Base-by-base conservation (phyloP, 2,329 filamentous ascomycete species). In the Pyricularia grisea region DNA sequence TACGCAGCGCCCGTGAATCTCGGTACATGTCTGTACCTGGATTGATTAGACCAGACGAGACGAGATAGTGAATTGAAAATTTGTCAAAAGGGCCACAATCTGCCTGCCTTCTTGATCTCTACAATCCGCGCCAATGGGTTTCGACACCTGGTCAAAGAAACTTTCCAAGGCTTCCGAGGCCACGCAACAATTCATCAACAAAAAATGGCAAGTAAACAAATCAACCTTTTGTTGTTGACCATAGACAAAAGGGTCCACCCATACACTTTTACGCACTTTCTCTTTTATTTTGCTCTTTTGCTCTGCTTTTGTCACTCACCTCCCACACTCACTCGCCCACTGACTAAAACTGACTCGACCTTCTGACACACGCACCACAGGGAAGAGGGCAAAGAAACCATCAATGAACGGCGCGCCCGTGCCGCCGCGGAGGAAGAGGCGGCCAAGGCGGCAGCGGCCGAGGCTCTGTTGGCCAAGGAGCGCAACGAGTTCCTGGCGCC, bases 401-500 rank as follows among this genome's bases (percentile, higher is more conserved):
- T 36, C 27, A 65, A 65, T 65, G 63, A 36, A n/a, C 36, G 25
- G 66, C 66, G 36, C 14, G 42, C 31, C 6, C 42, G 36, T 27
- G 66, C 42, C 42, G 27, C 66, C 10, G 66, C 50, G 17, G 20
- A 12, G 6, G 50, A 67, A 23, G 55, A 30, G 30, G 66, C 66
- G 27, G 50, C 42, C 14, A 55, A 31, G 23, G 31, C 58, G 30
- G 55, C 55, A 11, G 67, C 60, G 30, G 58, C 65, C n/a, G 65
- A 67, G 65, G 33, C 33, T 1, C 55, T 33, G 55, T 31, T 68
- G 58, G 67, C 31, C 58, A 58, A 58, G 55, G 67, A 68, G 67
- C 58, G 67, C 30, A 64, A 68, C 9, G 67, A 36, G 28, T 68
- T 68, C 67, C 67, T 68, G 23, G 42, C 42, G 9, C 67, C 67